Conservation (phyloP, 1,284 basidiomycete genomes). For the Pseudozyma hubeiensis region DNA sequence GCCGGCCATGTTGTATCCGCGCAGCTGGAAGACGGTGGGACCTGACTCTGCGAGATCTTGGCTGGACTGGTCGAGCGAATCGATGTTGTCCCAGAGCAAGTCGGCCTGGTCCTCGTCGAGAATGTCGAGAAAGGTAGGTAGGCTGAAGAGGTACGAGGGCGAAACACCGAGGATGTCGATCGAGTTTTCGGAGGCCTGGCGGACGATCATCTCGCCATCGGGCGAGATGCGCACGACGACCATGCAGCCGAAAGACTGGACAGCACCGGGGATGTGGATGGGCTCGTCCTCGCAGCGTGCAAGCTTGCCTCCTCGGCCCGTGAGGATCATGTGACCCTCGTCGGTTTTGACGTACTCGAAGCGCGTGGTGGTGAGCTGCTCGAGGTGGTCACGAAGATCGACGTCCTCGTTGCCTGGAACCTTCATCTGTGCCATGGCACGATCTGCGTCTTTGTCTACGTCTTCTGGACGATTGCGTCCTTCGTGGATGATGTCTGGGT, state of each 20-base stretch:
- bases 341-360: slow-evolving; percentile 79
- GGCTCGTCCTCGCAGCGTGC: slow-evolving; percentile 86
- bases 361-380: slow-evolving; percentile 66
- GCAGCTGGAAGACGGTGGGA: slow-evolving; percentile 76
- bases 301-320: slow-evolving; percentile 78
- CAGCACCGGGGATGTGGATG: slow-evolving; percentile 84
- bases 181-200: slow-evolving; percentile 85
- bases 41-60: slow-evolving; percentile 70
- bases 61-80: slow-evolving; percentile 74
- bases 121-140: slow-evolving; percentile 81
- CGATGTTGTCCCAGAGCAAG: slow-evolving; percentile 81
- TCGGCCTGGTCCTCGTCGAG: slow-evolving; percentile 79
- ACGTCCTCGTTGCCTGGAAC: slow-evolving; percentile 27
- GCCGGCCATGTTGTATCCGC: slow-evolving; percentile 73
- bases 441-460: slow-evolving; percentile 37
- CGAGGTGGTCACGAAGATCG: slow-evolving; percentile 32
- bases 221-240: slow-evolving; percentile 79
- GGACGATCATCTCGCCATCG: slow-evolving; percentile 76
- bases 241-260: slow-evolving; percentile 86
- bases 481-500: slow-evolving; percentile 21
- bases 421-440: slow-evolving; percentile 34
- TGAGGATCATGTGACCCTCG: slow-evolving; percentile 79
- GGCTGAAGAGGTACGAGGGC: slow-evolving; percentile 80
- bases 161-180: slow-evolving; percentile 79
- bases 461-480: slow-evolving; percentile 33